Base-by-base conservation (phyloP, 176 grass and related monocot species). In the Ensete ventricosum region DNA sequence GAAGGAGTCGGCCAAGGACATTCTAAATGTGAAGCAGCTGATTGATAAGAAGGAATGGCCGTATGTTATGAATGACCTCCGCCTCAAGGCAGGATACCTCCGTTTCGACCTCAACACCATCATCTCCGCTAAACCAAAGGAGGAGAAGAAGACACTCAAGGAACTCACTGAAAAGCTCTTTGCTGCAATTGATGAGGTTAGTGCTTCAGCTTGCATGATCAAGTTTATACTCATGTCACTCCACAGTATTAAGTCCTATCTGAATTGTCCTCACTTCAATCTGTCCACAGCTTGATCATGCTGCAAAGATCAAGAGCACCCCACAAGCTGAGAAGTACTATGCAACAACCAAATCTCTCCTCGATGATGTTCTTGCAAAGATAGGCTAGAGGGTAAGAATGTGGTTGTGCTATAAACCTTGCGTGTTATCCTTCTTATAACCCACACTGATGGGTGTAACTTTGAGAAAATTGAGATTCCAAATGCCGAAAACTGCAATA, bases 21-120 rank as follows among this genome's bases (percentile, higher is more conserved):
- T 93, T 77, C 17, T 98, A 77, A 91, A 91, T 29, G 67, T 98
- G 11, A 90, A 96, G 83, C 71, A 80, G 19, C 71, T 90, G 64
- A 94, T 99, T n/a, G 96, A 99, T 73, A 91, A 86, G 88, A 99
- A 99, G 83, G 82, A 84, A 25, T 99, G 96, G 96, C 88, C 96
- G 3, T 95, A 84, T 73, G 96, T 99, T 23, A 59, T 69, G 82
- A 87, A 95, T 66, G 88, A 99, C 76, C 96, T 99, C 64, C 91
- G 96, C n/a, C 84, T 94, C 75, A 84, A 34, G 78, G 88, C 86
- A 11, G 67, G 55, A 3, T 89, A 88, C 82, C 84, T 99, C 23
- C 96, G 96, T 59, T 99, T 84, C 23, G 96, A 95, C 69, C 90
- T 99, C 76, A 99, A 95, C 9, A 91, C 86, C 73, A 25, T 99